Evolutionary conservation across 1,139 yeast genomes (phyloP).

Genomic region (Geotrichum klebahnii): DNA sequence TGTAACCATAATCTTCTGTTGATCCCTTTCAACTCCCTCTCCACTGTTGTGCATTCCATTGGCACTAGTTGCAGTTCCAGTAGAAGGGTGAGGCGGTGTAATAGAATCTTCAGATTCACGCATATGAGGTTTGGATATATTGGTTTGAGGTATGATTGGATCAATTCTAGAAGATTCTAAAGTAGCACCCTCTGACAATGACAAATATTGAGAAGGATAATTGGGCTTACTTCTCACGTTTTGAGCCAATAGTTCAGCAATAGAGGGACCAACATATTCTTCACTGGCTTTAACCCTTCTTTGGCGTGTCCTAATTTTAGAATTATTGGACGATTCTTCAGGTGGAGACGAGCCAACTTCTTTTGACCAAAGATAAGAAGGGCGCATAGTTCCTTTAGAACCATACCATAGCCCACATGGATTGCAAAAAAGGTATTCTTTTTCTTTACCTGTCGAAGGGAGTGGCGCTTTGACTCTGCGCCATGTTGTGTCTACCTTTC

Average conservation of each 20-base stretch:
- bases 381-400: constrained; percentile 38
- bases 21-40: too few species aligned
- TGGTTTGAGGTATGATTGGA: too few species aligned
- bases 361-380: constrained; percentile 24
- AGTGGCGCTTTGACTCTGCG: constrained; percentile 28
- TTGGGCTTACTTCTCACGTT: constrained; percentile 14
- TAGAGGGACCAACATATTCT: constrained; percentile 20
- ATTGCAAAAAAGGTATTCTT: constrained; percentile 34
- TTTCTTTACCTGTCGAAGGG: constrained; percentile 18
- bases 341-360: background rate
- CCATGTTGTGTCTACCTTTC: constrained; percentile 39
- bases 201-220: too few species aligned
- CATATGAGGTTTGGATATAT: too few species aligned
- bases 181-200: too few species aligned
- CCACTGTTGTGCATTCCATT: too few species aligned
- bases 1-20: too few species aligned
- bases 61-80: too few species aligned
- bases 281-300: constrained; percentile 14
- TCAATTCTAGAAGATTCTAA: too few species aligned
- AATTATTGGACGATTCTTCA: constrained; percentile 1
- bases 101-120: too few species aligned
- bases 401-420: constrained; percentile 41
- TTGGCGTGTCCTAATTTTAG: constrained; percentile 4
- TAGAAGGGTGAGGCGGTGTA: too few species aligned
- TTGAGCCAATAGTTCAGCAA: constrained; percentile 16